Base-by-base conservation (phyloP, 768 basidiomycete genomes). In the Mrakia frigida region DNA sequence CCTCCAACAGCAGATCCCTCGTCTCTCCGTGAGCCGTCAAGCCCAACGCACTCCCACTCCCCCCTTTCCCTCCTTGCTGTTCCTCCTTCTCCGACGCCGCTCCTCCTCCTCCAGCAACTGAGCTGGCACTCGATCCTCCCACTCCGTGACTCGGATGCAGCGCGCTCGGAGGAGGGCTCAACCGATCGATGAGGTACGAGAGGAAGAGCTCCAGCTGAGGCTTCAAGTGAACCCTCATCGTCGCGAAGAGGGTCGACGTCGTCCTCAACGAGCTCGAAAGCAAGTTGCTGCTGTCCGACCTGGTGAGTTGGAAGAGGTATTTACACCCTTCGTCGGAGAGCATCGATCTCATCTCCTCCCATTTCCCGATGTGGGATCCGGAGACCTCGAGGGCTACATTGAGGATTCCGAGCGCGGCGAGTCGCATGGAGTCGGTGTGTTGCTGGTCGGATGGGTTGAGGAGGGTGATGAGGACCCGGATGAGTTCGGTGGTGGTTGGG, bases 181-280 rank as follows among this genome's bases (percentile, higher is more conserved):
- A 86, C 21, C 96, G 88, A 82, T 97, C 96, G 76, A 98, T 90
- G 46, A 92, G 92, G 84, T 97, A 98, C 3, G 94, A 90, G 37
- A 99, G 85, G 84, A 94, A 97, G 6, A 99, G 88, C 81, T 99
- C 97, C 80, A 94, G 92, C 80, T 99, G 97, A 28, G 97, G 86
- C 83, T 97, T 98, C 73, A 99, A 86, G 81, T 93, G 87, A 63
- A 87, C 86, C 3, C 91, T 88, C 88, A 95, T 90, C 2, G 93
- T 91, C 76, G 92, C 90, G 80, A 98, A 90, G 78, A 98, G 87
- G 10, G 93, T 93, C 18, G 92, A 89, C 78, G 93, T 92, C 2
- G 92, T 90, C 35, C 96, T 90, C 37, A 99, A 86, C 25, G 94
- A 87, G 74, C 88, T 86, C 63, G 93, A 90, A 14, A 98, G 87